phyloP scores from a whole-genome alignment of 257 asterid genomes.

The Solanum raphanifolium region DNA sequence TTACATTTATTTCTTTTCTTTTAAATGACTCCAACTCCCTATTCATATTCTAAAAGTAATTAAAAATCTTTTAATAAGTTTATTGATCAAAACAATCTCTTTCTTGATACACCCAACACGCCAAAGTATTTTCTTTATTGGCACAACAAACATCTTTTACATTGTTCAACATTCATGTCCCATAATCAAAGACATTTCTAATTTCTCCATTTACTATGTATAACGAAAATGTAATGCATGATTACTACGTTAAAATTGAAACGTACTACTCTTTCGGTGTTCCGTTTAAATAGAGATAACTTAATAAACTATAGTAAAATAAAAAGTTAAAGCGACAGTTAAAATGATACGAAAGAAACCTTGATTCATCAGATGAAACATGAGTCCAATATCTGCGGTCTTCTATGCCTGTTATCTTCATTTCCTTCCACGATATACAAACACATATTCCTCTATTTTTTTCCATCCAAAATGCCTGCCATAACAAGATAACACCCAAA shows the following conservation, averaged over 20 bases:
- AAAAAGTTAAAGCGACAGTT: background rate
- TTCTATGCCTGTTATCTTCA: constrained; percentile 44
- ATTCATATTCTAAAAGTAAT: background rate
- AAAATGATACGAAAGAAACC: constrained; percentile 13
- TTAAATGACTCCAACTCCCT: background rate
- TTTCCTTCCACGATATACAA: constrained; percentile 49
- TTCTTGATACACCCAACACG: background rate
- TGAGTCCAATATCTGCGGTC: constrained; percentile 54
- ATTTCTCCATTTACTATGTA: background rate
- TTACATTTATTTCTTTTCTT: background rate
- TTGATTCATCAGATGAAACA: constrained; percentile 40
- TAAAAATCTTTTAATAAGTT: background rate
- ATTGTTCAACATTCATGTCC: background rate
- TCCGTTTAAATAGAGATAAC: background rate
- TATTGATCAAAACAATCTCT: background rate
- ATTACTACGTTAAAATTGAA: background rate
- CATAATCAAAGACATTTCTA: background rate
- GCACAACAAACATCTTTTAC: background rate
- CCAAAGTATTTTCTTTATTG: background rate
- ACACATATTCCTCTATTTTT: constrained; percentile 31
- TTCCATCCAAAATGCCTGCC: constrained; percentile 49
- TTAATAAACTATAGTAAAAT: background rate
- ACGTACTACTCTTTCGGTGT: background rate
- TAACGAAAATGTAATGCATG: background rate
- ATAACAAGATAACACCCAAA: background rate